These are phyloP conservation scores for Sphagnum fallax DNA, from an alignment of 228 moss, liverwort and hornwort genomes.

Conservation along the genomic window DNA sequence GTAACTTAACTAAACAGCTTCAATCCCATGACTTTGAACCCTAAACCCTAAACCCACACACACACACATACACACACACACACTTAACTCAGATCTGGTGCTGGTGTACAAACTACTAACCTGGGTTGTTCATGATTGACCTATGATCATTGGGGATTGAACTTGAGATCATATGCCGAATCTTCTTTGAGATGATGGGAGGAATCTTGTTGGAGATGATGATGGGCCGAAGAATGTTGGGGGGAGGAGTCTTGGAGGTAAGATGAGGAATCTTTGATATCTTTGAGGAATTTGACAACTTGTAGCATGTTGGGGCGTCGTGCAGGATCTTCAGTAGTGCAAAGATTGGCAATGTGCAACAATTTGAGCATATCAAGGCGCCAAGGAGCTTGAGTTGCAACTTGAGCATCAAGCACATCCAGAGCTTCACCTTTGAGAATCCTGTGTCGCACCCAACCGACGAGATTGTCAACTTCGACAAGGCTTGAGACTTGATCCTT, in stretches of 20 bases:
- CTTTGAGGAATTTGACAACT: conserved; percentile 54
- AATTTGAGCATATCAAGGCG: conserved; percentile 55
- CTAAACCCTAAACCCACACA: too few relatives aligned
- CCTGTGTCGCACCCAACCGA: conserved; percentile 47
- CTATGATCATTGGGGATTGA: too few relatives aligned
- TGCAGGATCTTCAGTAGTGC: conserved; percentile 52
- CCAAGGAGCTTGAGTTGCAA: conserved; percentile 35
- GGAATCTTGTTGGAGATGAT: too few relatives aligned
- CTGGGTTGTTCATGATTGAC: too few relatives aligned
- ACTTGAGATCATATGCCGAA: too few relatives aligned
- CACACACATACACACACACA: too few relatives aligned
- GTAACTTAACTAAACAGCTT: too few relatives aligned
- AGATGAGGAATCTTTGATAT: conserved; percentile 33
- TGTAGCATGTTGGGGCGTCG: conserved; percentile 59
- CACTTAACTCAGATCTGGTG: too few relatives aligned
- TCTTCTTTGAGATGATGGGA: too few relatives aligned
- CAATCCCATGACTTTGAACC: too few relatives aligned
- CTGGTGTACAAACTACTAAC: too few relatives aligned
- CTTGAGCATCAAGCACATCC: conserved; percentile 41
- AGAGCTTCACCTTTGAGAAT: conserved; percentile 46
- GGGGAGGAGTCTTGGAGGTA: neutral
- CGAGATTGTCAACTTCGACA: conserved; percentile 46
- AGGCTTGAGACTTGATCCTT: conserved; percentile 16
- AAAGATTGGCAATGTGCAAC: conserved; percentile 45
- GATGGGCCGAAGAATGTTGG: too few relatives aligned